Conservation (phyloP, 2,329 filamentous ascomycete genomes). For the Colletotrichum sublineola region DNA sequence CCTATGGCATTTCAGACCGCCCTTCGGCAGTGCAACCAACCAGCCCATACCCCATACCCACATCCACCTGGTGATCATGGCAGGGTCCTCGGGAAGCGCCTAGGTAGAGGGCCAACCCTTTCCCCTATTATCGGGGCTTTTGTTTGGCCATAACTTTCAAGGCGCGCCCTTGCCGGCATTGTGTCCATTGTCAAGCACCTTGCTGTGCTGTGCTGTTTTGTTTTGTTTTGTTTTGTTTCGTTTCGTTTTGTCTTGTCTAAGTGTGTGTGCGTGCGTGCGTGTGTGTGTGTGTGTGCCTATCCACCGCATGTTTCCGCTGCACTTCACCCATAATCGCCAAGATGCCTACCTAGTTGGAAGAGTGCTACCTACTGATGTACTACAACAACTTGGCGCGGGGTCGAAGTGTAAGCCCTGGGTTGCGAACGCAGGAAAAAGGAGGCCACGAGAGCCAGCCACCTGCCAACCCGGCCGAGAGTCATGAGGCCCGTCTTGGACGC, state of each 20-base stretch:
- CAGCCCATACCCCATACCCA: no score
- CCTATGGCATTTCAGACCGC: slow-evolving; percentile 2
- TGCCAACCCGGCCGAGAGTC: slow-evolving; percentile 33
- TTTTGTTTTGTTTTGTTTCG: neutral
- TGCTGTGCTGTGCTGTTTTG: neutral
- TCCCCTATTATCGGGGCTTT: neutral
- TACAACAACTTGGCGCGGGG: slow-evolving; percentile 20
- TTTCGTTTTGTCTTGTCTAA: neutral
- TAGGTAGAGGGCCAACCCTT: slow-evolving; percentile 4
- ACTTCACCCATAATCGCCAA: neutral
- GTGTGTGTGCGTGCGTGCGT: neutral
- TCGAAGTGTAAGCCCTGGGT: slow-evolving; percentile 16
- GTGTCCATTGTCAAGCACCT: slow-evolving; percentile 3
- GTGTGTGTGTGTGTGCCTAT: neutral
- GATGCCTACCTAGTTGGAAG: neutral
- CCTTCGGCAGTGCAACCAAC: neutral
- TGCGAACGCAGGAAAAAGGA: slow-evolving; percentile 11
- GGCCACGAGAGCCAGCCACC: slow-evolving; percentile 40
- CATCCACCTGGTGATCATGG: no score
- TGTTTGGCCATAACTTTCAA: neutral
- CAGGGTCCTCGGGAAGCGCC: neutral
- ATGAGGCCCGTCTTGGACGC: slow-evolving; percentile 37
- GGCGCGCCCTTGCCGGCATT: neutral
- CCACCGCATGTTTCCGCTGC: neutral
- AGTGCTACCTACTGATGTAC: neutral